Percentiles rank a stretch among this genome's conserved stretches.
Conservation (phyloP, 805 yeast species). For the Yarrowia keelungensis region DNA sequence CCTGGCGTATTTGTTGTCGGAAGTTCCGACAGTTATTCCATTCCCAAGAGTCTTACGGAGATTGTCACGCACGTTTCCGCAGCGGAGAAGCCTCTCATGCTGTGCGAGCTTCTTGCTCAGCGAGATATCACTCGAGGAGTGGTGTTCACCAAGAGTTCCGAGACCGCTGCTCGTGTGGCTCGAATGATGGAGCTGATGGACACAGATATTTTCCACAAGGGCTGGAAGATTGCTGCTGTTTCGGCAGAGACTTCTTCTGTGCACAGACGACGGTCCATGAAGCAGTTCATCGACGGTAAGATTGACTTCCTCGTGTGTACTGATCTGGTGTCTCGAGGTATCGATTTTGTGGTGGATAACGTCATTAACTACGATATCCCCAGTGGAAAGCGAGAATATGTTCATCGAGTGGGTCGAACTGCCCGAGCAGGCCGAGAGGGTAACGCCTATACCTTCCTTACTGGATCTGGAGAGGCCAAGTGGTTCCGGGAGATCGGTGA, state of each 20-base stretch:
- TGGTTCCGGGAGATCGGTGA: constrained; percentile 52
- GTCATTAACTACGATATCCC: constrained; percentile 94
- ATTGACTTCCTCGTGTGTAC: constrained; percentile 69
- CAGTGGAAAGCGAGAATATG: constrained; percentile 84
- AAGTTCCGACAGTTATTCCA: constrained; percentile 50
- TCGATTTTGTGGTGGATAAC: constrained; percentile 74
- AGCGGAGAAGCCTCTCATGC: constrained; percentile 72
- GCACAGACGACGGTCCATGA: constrained; percentile 63
- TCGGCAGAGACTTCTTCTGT: constrained; percentile 52
- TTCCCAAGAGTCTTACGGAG: constrained; percentile 52
- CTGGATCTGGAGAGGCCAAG: constrained; percentile 78
- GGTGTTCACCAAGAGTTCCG: constrained; percentile 81
- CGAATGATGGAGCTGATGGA: constrained; percentile 61
- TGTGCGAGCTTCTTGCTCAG: constrained; percentile 61
- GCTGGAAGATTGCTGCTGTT: constrained; percentile 38
- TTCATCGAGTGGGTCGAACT: constrained; percentile 96
- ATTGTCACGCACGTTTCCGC: constrained; percentile 48
- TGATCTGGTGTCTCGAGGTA: constrained; percentile 95
- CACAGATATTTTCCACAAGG: constrained; percentile 42
- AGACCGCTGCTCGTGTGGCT: constrained; percentile 81
- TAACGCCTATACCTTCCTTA: constrained; percentile 71
- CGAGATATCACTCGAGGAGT: constrained; percentile 52
- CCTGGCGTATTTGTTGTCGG: constrained; percentile 83
- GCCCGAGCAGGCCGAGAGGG: constrained; percentile 91
- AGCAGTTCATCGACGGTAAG: constrained; percentile 62